Conservation (phyloP, 1,139 yeast species). For the Kodamaea sp. region DNA sequence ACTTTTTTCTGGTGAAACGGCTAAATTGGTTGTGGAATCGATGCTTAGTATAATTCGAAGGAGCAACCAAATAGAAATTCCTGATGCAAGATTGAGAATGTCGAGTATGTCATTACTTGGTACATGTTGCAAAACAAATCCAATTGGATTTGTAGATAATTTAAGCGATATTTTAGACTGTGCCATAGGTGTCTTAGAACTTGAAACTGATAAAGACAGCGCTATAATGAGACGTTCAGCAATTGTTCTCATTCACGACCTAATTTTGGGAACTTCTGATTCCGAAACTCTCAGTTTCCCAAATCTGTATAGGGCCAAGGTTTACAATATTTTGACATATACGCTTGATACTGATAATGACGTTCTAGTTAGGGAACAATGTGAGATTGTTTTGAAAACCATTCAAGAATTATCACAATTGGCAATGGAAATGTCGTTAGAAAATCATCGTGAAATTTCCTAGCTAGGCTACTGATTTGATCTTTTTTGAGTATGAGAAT, state of each 20-base stretch:
- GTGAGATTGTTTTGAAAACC: slow-evolving; percentile 39
- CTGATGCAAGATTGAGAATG: slow-evolving; percentile 68
- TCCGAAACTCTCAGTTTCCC: slow-evolving; percentile 50
- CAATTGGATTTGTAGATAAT: slow-evolving; percentile 46
- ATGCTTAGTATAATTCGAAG: slow-evolving; percentile 41
- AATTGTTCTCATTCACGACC: slow-evolving; percentile 62
- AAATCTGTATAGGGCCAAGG: slow-evolving; percentile 37
- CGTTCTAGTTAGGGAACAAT: slow-evolving; percentile 57
- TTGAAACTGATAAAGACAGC: slow-evolving; percentile 45
- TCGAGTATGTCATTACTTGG: slow-evolving; percentile 85
- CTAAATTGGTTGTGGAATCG: slow-evolving; percentile 26
- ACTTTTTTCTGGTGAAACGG: slow-evolving; percentile 40
- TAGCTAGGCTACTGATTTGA: too few relatives aligned
- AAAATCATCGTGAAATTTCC: not conserved
- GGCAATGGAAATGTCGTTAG: slow-evolving; percentile 10
- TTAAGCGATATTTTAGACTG: slow-evolving; percentile 66
- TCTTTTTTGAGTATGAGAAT: too few relatives aligned
- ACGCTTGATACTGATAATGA: slow-evolving; percentile 49
- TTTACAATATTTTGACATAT: slow-evolving; percentile 43
- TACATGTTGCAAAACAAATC: slow-evolving; percentile 55
- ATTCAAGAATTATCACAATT: slow-evolving; percentile 35
- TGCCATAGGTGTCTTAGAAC: slow-evolving; percentile 65
- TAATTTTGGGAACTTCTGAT: slow-evolving; percentile 45
- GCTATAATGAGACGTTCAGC: slow-evolving; percentile 73
- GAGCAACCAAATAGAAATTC: slow-evolving; percentile 21